Base-by-base conservation (phyloP, 805 yeast species). In the Saturnispora besseyi region DNA sequence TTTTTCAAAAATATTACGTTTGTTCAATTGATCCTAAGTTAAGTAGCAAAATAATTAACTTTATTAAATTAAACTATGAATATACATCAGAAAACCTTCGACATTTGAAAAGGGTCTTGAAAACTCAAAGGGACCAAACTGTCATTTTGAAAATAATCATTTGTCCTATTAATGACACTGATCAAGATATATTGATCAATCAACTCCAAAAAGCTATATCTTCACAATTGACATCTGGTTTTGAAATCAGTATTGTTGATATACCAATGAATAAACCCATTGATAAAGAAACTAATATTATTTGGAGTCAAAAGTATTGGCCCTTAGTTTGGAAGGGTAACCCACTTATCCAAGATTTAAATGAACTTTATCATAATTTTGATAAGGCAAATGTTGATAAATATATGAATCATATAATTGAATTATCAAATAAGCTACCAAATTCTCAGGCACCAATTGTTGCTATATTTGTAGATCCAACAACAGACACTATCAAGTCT, bases 281-380 rank as follows among this genome's bases (percentile, higher is more conserved):
- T 5, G 79, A 87, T 3, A 85, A 82, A 56, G 88, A 82, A n/a
- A 63, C 79, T 13, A 75, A 84, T 22, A 51, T 65, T 1, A 68
- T 70, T 40, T 90, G 96, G 96, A 76, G 89, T 2, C 50, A 64
- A 4, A 56, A 68, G 15, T 77, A 75, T 55, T 91, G 98, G 99
- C 98, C 98, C 0, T 67, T 87, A 48, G 74, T 87, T 37, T 93
- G 98, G 98, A 82, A 89, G 57, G 98, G 98, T 0, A 88, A 90
- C 60, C 95, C 96, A 0, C 73, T 81, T 56, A 79, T 81, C 52
- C 93, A 85, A 59, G 76, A 76, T 31, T 64, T 87, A 37, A 79
- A 82, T 29, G 79, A 77, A 50, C 50, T 55, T 22, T 55, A 53
- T 47, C 59, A 53, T 28, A 34, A 30, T 1, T 59, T 81, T 48